Percentiles rank a stretch among this genome's conserved stretches.
Evolutionary conservation across 2,329 filamentous ascomycete species (phyloP).

Genomic region (Allantophomopsis cytisporea): DNA sequence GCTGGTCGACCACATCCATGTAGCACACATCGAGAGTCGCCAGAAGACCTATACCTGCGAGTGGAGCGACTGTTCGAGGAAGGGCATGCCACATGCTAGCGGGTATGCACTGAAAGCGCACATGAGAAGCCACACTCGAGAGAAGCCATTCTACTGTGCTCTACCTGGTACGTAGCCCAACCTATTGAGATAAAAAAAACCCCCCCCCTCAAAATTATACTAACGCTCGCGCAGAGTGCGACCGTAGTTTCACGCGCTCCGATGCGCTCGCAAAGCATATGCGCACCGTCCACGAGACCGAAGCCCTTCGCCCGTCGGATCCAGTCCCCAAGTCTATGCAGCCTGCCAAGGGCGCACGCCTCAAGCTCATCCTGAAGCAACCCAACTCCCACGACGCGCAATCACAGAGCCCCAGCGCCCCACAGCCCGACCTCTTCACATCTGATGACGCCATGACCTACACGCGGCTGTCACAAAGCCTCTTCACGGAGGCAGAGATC

Average conservation of each 20-base stretch:
- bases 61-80: slow-evolving; percentile 81
- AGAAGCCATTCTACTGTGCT: slow-evolving; percentile 97
- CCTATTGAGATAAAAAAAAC: not conserved
- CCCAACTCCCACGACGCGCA: slow-evolving; percentile 37
- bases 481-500: slow-evolving; percentile 52
- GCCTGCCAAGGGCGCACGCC: slow-evolving; percentile 29
- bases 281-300: slow-evolving; percentile 96
- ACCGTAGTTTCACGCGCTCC: slow-evolving; percentile 89
- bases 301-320: slow-evolving; percentile 72
- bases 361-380: slow-evolving; percentile 52
- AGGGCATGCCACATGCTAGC: slow-evolving; percentile 84
- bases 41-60: slow-evolving; percentile 98
- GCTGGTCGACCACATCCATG: slow-evolving; percentile 74
- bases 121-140: slow-evolving; percentile 93
- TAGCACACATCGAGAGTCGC: slow-evolving; percentile 83
- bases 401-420: slow-evolving; percentile 29
- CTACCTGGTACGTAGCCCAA: slow-evolving; percentile 55
- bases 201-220: slow-evolving; percentile 1
- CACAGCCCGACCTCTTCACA: not conserved
- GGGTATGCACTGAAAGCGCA: slow-evolving; percentile 94
- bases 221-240: slow-evolving; percentile 56
- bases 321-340: slow-evolving; percentile 60
- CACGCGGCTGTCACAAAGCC: slow-evolving; percentile 29
- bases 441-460: slow-evolving; percentile 21
- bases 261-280: slow-evolving; percentile 97